These are phyloP conservation scores for Geranomyces variabilis DNA, from an alignment of 192 early-diverging fungal species.

Conservation along the genomic window DNA sequence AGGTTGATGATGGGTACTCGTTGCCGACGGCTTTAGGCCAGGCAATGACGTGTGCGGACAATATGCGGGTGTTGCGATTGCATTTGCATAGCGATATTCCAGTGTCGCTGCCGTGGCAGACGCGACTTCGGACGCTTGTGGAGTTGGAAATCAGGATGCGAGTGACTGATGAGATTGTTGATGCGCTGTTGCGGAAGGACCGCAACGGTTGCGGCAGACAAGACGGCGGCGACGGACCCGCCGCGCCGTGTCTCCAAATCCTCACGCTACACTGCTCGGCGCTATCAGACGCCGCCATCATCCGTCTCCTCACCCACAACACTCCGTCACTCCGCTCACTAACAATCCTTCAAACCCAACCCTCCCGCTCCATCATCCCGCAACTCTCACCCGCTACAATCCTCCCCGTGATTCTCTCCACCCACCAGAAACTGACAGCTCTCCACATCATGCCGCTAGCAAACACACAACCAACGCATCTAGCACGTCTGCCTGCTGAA, in stretches of 20 bases:
- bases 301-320: background rate
- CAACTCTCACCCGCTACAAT: background rate
- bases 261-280: background rate
- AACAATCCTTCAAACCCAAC: background rate
- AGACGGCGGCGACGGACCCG: background rate
- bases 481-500: background rate
- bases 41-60: background rate
- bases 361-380: background rate
- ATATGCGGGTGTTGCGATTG: constrained; percentile 12
- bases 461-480: background rate
- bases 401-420: background rate
- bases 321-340: background rate
- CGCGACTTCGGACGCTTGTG: background rate
- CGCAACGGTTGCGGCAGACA: too few relatives aligned
- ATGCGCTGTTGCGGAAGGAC: background rate
- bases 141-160: constrained; percentile 17
- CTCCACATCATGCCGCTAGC: background rate
- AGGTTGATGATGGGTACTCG: background rate
- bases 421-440: background rate
- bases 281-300: background rate
- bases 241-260: background rate
- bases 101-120: constrained; percentile 1
- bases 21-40: background rate
- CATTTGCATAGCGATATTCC: constrained; percentile 27
- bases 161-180: constrained; percentile 9